A percentile compares a stretch with the other conserved stretches of the same genome.
These are phyloP conservation scores for Trametes meyenii DNA, from an alignment of 768 basidiomycete species.

Conservation along the genomic window DNA sequence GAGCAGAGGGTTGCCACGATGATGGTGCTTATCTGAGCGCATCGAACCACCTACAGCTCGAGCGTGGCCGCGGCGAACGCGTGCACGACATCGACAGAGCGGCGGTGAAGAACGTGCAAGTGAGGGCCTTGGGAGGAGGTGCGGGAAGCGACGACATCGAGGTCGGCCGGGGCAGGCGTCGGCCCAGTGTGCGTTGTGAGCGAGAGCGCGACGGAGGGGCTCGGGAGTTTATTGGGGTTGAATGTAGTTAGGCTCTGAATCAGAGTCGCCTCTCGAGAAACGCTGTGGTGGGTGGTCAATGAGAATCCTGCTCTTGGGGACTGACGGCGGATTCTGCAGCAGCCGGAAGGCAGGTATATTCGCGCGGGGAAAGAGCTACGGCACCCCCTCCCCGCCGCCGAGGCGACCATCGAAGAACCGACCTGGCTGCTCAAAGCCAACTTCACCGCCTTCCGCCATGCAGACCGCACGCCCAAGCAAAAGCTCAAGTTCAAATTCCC, in stretches of 20 bases:
- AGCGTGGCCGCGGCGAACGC: background rate
- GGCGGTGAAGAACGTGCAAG: background rate
- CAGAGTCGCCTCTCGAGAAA: background rate
- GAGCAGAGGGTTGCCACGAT: slow-evolving; percentile 13
- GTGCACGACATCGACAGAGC: too few species aligned
- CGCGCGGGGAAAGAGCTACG: too few species aligned
- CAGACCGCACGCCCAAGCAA: slow-evolving; percentile 97
- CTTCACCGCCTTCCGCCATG: slow-evolving; percentile 94
- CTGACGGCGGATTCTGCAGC: too few species aligned
- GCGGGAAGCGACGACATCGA: background rate
- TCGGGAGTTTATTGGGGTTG: background rate
- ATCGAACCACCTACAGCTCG: slow-evolving; percentile 3
- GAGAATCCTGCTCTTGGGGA: too few species aligned
- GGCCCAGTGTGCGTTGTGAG: background rate
- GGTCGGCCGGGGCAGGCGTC: slow-evolving; percentile 4
- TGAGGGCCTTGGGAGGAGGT: background rate
- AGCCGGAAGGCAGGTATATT: slow-evolving; percentile 98
- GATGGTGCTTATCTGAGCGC: slow-evolving; percentile 19
- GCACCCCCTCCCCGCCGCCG: slow-evolving; percentile 61
- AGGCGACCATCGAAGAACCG: slow-evolving; percentile 57
- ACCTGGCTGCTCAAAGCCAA: slow-evolving; percentile 92
- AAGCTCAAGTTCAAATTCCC: slow-evolving; percentile 86
- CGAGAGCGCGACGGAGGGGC: background rate
- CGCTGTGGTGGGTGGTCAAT: background rate
- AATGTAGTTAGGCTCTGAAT: background rate